Base-by-base conservation (phyloP, 2,329 filamentous ascomycete genomes). In the Arthrinium puccinioides region DNA sequence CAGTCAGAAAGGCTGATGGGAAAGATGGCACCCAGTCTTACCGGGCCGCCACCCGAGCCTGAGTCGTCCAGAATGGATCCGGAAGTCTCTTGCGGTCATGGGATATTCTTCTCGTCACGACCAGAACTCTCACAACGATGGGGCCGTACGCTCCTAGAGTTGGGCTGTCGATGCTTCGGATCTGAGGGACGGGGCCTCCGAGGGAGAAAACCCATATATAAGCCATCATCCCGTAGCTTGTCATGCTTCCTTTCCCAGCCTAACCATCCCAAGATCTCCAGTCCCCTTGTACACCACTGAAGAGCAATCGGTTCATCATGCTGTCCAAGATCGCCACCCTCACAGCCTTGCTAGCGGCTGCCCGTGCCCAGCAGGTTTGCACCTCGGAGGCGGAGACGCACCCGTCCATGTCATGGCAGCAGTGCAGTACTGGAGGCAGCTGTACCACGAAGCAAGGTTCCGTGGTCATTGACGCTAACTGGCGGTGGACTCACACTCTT, bases 381-480 rank as follows among this genome's bases (percentile, higher is more conserved):
- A 59, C 59, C n/a, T 45, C 57, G 42, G 54, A 52, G 14, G 43
- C 57, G 5, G 67, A 70, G 44, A 56, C 48, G n/a, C 70, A 72
- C 44, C 69, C 69, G 24, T 43, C 60, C 20, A 48, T 73, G 50
- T 61, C 58, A 37, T 69, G 65, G 60, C 54, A 64, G 43, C 56
- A 60, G 41, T 73, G 69, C 49, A 57, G 64, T 11, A 48, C 49
- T 3, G 56, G 49, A 16, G 63, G 64, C 32, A 56, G 55, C 38
- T 73, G 69, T 53, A 62, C 58, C 6, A 56, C 53, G 15, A 57
- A 64, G 44, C 49, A 51, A 28, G 66, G 64, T 28, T 63, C 61
- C 25, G 60, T 73, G 28, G 62, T 66, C 26, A 50, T 74, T 45
- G 69, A 74, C 43, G 46, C 67, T 41, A 72, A 72, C 55, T 72